Percentiles rank a stretch among this genome's conserved stretches.
phyloP scores from a whole-genome alignment of 1,284 basidiomycete genomes.

The Lignosus rhinocerotis region DNA sequence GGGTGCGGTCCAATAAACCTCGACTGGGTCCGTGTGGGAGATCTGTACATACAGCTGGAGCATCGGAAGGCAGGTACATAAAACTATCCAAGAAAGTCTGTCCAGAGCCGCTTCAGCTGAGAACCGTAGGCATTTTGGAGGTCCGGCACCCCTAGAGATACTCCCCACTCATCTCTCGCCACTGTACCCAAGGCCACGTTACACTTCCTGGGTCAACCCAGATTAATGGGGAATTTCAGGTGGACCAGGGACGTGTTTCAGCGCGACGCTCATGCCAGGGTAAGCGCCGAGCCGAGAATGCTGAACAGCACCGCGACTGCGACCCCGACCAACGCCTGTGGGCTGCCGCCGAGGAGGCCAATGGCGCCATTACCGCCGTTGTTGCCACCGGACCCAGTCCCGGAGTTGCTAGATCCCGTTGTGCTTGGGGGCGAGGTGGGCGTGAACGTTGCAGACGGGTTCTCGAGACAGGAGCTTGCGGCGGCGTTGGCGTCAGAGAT shows the following conservation, averaged over 20 bases:
- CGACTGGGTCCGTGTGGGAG: background rate
- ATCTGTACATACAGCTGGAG: background rate
- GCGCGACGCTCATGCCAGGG: conserved; percentile 27
- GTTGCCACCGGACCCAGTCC: conserved; percentile 19
- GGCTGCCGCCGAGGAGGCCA: conserved; percentile 30
- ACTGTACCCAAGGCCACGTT: too few relatives aligned
- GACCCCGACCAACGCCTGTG: conserved; percentile 44
- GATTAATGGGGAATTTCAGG: too few relatives aligned
- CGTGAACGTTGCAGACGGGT: conserved; percentile 67
- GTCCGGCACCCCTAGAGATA: background rate
- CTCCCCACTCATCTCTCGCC: too few relatives aligned
- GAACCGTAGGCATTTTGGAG: background rate
- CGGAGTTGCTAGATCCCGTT: conserved; percentile 9
- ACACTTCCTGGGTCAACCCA: too few relatives aligned
- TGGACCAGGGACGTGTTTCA: background rate
- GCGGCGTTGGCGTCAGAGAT: conserved; percentile 58
- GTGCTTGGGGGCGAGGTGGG: conserved; percentile 49
- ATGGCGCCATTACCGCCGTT: conserved; percentile 31
- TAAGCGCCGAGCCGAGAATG: conserved; percentile 32
- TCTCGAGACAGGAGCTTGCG: conserved; percentile 70
- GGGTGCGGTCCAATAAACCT: background rate
- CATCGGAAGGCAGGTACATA: background rate
- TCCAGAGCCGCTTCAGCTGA: background rate
- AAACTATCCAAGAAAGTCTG: background rate
- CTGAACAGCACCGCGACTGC: conserved; percentile 37